Conservation (phyloP, 352 stramenopile genomes). For the Globisporangium abappressorium region DNA sequence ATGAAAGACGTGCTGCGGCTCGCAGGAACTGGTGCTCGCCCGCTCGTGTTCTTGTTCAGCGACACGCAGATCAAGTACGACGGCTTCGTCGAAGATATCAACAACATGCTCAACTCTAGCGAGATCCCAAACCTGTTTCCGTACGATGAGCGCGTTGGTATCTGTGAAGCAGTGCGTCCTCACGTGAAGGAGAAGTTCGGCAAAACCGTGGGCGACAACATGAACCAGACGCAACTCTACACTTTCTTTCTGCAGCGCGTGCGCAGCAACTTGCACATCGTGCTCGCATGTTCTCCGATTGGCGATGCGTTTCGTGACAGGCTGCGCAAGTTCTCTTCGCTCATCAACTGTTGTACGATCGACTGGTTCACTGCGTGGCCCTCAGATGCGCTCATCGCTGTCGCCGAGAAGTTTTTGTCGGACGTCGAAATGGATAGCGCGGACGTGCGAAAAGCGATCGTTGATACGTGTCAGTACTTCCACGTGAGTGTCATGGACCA, state of each 20-base stretch:
- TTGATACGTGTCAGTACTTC: slow-evolving; percentile 92
- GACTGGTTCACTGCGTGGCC: slow-evolving; percentile 97
- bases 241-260: slow-evolving; percentile 92
- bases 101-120: slow-evolving; percentile 95
- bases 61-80: slow-evolving; percentile 97
- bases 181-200: slow-evolving; percentile 91
- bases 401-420: slow-evolving; percentile 91
- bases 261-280: slow-evolving; percentile 91
- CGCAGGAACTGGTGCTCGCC: slow-evolving; percentile 81
- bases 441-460: slow-evolving; percentile 73
- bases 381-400: slow-evolving; percentile 89
- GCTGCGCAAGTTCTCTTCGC: slow-evolving; percentile 93
- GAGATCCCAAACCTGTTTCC: slow-evolving; percentile 95
- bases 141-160: slow-evolving; percentile 88
- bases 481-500: slow-evolving; percentile 89
- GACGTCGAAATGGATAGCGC: slow-evolving; percentile 87
- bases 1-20: slow-evolving; percentile 91
- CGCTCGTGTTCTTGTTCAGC: slow-evolving; percentile 93
- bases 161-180: slow-evolving; percentile 88
- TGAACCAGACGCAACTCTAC: slow-evolving; percentile 90
- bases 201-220: slow-evolving; percentile 88
- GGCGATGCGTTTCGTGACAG: slow-evolving; percentile 92
- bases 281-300: slow-evolving; percentile 94
- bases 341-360: slow-evolving; percentile 98
- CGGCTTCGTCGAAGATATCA: slow-evolving; percentile 95